phyloP scores from a whole-genome alignment of 1,284 basidiomycete species.

The Cryptococcus deneoformans region DNA sequence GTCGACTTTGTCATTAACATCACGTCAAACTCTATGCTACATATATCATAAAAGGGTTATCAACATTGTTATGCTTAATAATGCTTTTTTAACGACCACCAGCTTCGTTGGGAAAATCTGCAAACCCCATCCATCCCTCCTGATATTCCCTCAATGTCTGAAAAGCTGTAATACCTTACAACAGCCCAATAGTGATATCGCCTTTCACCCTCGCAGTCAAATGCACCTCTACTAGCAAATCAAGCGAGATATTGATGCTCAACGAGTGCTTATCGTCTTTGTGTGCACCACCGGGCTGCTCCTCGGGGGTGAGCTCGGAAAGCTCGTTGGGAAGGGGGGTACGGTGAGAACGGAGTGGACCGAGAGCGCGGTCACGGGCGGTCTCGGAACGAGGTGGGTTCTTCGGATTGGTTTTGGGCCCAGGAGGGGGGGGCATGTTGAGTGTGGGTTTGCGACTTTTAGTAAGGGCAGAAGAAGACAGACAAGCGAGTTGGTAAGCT shows the following conservation, averaged over 20 bases:
- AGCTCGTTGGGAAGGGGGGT: background rate
- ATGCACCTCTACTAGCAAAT: conserved; percentile 18
- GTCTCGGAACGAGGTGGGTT: background rate
- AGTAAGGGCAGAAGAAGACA: background rate
- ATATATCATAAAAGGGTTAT: background rate
- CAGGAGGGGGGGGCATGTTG: background rate
- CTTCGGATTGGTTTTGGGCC: background rate
- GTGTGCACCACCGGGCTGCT: conserved; percentile 1
- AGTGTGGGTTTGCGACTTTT: background rate
- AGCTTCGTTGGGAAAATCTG: background rate
- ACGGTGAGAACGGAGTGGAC: conserved; percentile 1
- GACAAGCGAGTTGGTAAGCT: background rate
- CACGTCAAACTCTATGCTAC: too few species aligned
- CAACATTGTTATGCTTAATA: background rate
- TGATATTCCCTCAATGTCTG: too few species aligned
- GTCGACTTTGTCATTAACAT: too few species aligned
- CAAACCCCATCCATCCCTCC: background rate
- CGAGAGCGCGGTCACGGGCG: background rate
- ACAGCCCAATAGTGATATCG: conserved; percentile 18
- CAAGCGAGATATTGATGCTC: conserved; percentile 15
- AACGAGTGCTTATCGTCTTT: conserved; percentile 12
- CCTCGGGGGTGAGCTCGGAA: conserved; percentile 1
- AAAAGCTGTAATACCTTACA: background rate
- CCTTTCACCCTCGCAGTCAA: conserved; percentile 18
- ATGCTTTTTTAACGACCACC: background rate